phyloP scores from a whole-genome alignment of 257 asterid species.

The Thymus quinquecostatus region DNA sequence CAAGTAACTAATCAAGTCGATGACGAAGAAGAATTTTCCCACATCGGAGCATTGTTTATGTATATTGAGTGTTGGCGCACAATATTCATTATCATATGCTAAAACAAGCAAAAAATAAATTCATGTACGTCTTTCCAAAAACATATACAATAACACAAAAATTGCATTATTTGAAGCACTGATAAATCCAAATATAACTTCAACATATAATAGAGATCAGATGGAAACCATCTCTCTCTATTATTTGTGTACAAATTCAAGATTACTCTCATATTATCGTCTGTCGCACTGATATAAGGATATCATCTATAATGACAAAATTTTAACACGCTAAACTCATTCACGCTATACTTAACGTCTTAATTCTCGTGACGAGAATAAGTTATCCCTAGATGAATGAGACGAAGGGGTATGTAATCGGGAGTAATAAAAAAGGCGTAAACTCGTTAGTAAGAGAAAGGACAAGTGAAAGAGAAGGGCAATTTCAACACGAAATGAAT shows the following conservation, averaged over 20 bases:
- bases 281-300: too few relatives aligned
- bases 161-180: constrained; percentile 5
- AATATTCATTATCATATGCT: not conserved
- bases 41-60: not conserved
- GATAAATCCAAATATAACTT: too few relatives aligned
- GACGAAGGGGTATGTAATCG: too few relatives aligned
- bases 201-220: not conserved
- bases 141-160: not conserved
- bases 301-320: too few relatives aligned
- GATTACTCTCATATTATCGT: too few relatives aligned
- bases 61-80: not conserved
- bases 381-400: too few relatives aligned
- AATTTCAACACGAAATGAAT: constrained; percentile 12
- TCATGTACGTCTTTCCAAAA: constrained; percentile 1
- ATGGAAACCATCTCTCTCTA: not conserved
- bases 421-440: not conserved
- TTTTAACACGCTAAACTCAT: too few relatives aligned
- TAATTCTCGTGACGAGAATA: too few relatives aligned
- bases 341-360: too few relatives aligned
- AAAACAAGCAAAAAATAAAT: not conserved
- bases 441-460: too few relatives aligned
- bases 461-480: not conserved
- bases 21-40: not conserved
- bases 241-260: constrained; percentile 1
- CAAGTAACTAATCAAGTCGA: not conserved